Evolutionary conservation across 148 eudicot genomes (phyloP), one percentile per base, ranked within the genome.

Genomic region (Gaultheria prostrata): DNA sequence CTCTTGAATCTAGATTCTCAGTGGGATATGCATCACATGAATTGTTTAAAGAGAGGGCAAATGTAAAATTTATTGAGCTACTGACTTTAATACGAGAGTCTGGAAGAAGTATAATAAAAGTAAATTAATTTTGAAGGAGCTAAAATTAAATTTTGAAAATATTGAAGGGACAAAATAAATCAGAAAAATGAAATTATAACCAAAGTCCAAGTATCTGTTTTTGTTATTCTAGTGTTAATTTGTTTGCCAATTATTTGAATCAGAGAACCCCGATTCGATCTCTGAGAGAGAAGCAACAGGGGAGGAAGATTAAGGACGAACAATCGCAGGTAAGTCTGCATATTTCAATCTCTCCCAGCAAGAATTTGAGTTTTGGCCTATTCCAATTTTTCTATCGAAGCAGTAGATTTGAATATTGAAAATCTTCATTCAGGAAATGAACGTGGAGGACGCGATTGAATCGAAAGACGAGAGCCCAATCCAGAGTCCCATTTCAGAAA

Each of bases 261-360:
- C 84, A 91, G 93, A 89, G 88, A 84, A 88, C 95, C 21, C 93
- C 93, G 20, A 88, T 92, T 87, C 91, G 89, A 65, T 91, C 98
- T 1, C 33, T 94, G 80, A 88, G 98, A 82, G 91, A 90, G 61
- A 93, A 77, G 83, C 89, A 88, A 79, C 59, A 79, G 72, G 88
- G 85, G 48, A 88, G 87, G 86, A 89, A 79, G 89, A 87, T 30
- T 45, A 87, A 78, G 35, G 85, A 82, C 75, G 79, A 76, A 10
- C 89, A 80, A 83, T 57, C 59, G 46, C 84, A 92, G 91, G 93
- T 72, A 80, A 79, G 80, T 53, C 6, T 26, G 33, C 26, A 26
- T 65, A 24, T 12, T 32, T n/a, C 7, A 84, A n/a, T 7, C 20
- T 70, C 21, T 51, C 13, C 24, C 33, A 8, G 39, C 21, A 21